These are phyloP conservation scores for Tricholoma sp. DNA, from an alignment of 768 basidiomycete species.

Conservation along the genomic window DNA sequence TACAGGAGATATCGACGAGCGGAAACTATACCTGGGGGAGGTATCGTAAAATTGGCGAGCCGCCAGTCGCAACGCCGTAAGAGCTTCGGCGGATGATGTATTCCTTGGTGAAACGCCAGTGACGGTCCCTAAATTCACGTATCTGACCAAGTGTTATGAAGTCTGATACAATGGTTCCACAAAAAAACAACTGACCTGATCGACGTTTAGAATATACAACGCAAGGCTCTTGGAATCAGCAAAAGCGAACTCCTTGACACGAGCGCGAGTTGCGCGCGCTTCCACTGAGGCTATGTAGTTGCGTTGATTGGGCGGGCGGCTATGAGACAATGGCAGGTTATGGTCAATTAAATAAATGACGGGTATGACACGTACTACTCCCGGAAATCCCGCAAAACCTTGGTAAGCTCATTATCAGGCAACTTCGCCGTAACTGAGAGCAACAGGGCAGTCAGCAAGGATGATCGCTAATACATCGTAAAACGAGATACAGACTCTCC, in stretches of 20 bases:
- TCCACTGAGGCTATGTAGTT: conserved; percentile 1
- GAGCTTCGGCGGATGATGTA: conserved; percentile 24
- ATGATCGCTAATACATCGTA: too few relatives aligned
- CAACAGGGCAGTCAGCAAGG: background rate
- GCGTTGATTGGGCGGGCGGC: conserved; percentile 6
- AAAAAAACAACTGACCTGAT: conserved; percentile 8
- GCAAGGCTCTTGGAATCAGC: conserved; percentile 1
- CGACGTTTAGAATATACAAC: conserved; percentile 9
- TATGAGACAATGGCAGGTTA: background rate
- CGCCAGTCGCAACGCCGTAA: conserved; percentile 25
- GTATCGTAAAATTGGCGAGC: conserved; percentile 17
- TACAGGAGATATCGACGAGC: background rate
- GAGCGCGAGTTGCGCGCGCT: background rate
- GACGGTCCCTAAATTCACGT: conserved; percentile 24
- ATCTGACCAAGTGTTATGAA: background rate
- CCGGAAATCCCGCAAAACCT: conserved; percentile 26
- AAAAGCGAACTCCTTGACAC: conserved; percentile 1
- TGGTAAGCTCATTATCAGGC: conserved; percentile 24
- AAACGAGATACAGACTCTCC: conserved; percentile 10
- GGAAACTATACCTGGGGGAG: conserved; percentile 4
- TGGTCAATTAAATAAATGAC: background rate
- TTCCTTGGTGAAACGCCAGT: conserved; percentile 30
- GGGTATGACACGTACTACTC: conserved; percentile 10
- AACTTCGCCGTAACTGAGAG: conserved; percentile 11
- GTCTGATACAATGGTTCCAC: background rate